These are phyloP conservation scores for Malassezia vespertilionis DNA, from an alignment of 1,284 basidiomycete genomes.

Conservation along the genomic window DNA sequence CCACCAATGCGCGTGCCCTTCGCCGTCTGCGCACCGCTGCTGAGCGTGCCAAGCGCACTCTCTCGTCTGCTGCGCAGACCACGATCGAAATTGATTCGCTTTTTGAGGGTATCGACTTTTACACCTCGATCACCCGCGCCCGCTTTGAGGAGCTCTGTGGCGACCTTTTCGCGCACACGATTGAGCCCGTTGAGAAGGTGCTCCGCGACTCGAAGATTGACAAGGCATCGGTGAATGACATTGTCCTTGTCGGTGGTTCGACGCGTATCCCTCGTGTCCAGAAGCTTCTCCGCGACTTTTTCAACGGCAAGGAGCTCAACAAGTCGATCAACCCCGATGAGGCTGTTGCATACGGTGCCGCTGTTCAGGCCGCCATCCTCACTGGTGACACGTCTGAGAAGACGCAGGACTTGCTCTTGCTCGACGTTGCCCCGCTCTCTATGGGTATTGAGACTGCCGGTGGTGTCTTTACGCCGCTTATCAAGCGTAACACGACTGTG, in stretches of 20 bases:
- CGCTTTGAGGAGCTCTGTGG: slow-evolving; percentile 98
- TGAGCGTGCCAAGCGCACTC: slow-evolving; percentile 96
- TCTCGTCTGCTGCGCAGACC: slow-evolving; percentile 91
- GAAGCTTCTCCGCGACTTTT: slow-evolving; percentile 96
- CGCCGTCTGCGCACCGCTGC: slow-evolving; percentile 94
- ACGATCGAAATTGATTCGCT: slow-evolving; percentile 97
- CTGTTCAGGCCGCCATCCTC: slow-evolving; percentile 96
- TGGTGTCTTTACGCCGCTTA: slow-evolving; percentile 95
- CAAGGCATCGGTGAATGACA: slow-evolving; percentile 78
- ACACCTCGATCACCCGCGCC: slow-evolving; percentile 93
- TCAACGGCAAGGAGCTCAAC: slow-evolving; percentile 62
- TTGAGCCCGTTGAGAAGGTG: slow-evolving; percentile 97
- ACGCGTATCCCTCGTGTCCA: slow-evolving; percentile 97
- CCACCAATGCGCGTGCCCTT: slow-evolving; percentile 83
- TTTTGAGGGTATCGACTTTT: slow-evolving; percentile 96
- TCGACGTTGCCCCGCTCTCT: slow-evolving; percentile 92
- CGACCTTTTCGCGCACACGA: slow-evolving; percentile 89
- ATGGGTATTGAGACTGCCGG: slow-evolving; percentile 95
- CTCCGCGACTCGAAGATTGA: slow-evolving; percentile 96
- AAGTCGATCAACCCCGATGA: slow-evolving; percentile 93
- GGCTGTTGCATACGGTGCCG: slow-evolving; percentile 97
- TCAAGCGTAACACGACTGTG: slow-evolving; percentile 96
- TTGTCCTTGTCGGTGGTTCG: slow-evolving; percentile 93
- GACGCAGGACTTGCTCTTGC: slow-evolving; percentile 88
- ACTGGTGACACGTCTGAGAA: slow-evolving; percentile 97